phyloP scores from a whole-genome alignment of 257 asterid genomes.

The Petrea volubilis region DNA sequence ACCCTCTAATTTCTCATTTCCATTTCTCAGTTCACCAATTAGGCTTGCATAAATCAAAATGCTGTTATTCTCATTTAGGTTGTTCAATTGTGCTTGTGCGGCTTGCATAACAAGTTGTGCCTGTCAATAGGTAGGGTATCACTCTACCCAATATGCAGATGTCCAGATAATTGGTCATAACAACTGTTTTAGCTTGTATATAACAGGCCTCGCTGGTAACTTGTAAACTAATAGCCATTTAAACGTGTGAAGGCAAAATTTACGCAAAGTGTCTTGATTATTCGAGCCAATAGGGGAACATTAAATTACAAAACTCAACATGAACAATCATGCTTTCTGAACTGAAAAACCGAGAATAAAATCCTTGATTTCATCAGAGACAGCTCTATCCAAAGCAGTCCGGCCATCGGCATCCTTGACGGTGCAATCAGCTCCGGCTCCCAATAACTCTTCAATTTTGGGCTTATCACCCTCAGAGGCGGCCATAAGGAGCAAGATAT shows the following conservation, averaged over 20 bases:
- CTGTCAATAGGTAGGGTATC: too few relatives aligned
- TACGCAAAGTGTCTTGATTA: not conserved
- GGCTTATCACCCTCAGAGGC: constrained; percentile 85
- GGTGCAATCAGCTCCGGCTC: constrained; percentile 83
- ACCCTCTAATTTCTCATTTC: not conserved
- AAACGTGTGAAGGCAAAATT: not conserved
- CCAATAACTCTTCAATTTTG: constrained; percentile 78
- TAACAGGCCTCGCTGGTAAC: not conserved
- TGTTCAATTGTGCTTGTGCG: too few relatives aligned
- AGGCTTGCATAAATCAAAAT: not conserved
- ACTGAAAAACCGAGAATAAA: constrained; percentile 62
- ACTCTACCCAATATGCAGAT: not conserved
- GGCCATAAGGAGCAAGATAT: constrained; percentile 81
- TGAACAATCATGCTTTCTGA: constrained; percentile 57
- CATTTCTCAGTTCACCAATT: constrained; percentile 9
- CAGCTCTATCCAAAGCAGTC: constrained; percentile 81
- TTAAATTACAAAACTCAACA: not conserved
- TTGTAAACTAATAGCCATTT: not conserved
- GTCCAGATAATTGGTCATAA: not conserved
- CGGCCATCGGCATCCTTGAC: constrained; percentile 84
- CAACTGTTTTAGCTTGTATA: not conserved
- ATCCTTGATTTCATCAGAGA: constrained; percentile 62
- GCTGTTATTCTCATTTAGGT: too few relatives aligned
- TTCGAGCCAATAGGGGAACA: not conserved
- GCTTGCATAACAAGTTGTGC: too few relatives aligned